Percentiles rank a stretch among this genome's conserved stretches.
These are phyloP conservation scores for Cordyceps farinosa DNA, from an alignment of 2,329 filamentous ascomycete genomes.

Conservation along the genomic window DNA sequence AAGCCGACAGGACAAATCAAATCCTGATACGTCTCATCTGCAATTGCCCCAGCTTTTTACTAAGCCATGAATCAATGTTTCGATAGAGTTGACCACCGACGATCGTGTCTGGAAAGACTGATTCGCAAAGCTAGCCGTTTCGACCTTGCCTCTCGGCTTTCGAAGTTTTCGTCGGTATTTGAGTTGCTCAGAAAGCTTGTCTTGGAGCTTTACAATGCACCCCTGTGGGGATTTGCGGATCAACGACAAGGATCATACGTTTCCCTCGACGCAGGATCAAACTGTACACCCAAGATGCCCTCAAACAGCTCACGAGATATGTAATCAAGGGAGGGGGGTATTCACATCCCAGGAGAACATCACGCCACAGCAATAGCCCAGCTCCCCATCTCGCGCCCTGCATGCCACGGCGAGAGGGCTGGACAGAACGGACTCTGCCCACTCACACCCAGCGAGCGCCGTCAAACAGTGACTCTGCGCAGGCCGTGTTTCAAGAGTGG, in stretches of 20 bases:
- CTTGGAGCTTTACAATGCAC: neutral
- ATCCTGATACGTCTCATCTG: no score
- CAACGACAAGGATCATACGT: neutral
- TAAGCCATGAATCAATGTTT: no score
- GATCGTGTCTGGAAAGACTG: neutral
- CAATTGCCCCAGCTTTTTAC: no score
- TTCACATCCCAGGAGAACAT: no score
- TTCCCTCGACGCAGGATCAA: neutral
- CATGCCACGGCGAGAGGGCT: no score
- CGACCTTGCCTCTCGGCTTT: neutral
- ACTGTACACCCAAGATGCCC: neutral
- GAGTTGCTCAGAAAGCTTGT: neutral
- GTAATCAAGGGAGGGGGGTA: no score
- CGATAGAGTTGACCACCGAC: no score
- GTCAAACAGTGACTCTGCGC: neutral
- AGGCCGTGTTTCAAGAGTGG: slow-evolving; percentile 4
- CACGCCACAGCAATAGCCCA: neutral
- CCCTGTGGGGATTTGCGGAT: slow-evolving; percentile 12
- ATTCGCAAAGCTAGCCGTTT: neutral
- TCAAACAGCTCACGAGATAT: neutral
- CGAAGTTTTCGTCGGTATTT: neutral
- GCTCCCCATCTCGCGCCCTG: neutral
- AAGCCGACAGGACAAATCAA: no score
- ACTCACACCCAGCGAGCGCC: neutral
- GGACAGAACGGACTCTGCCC: neutral